These are phyloP conservation scores for Cystobasidium sp. DNA, from an alignment of 1,284 basidiomycete genomes.

Conservation along the genomic window DNA sequence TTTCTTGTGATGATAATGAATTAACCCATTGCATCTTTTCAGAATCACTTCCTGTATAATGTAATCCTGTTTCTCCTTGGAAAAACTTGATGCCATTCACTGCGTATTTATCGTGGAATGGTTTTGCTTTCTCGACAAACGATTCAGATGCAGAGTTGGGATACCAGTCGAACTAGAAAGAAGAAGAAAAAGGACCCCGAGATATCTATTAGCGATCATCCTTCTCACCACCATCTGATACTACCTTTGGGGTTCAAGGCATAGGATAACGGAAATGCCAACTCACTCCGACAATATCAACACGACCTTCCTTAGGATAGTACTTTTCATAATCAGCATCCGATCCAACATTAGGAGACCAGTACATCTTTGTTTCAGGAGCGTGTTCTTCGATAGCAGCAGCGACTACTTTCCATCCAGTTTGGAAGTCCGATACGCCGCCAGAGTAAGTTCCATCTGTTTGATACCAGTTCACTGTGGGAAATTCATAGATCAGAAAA, in stretches of 20 bases:
- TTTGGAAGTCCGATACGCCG: constrained; percentile 55
- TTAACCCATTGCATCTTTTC: constrained; percentile 44
- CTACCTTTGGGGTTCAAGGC: neutral
- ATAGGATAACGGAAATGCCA: neutral
- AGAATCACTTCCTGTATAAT: constrained; percentile 33
- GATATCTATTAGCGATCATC: neutral
- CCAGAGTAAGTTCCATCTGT: constrained; percentile 54
- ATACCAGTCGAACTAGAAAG: constrained; percentile 34
- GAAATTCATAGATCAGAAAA: too few species aligned
- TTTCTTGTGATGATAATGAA: constrained; percentile 16
- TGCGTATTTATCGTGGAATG: constrained; percentile 41
- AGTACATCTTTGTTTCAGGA: constrained; percentile 53
- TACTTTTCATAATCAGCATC: constrained; percentile 52
- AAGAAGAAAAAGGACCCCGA: neutral
- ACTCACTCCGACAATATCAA: constrained; percentile 56
- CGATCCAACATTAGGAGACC: constrained; percentile 52
- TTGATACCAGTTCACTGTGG: constrained; percentile 43
- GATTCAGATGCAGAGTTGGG: constrained; percentile 27
- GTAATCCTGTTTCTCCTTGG: constrained; percentile 42
- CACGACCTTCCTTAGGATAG: constrained; percentile 54
- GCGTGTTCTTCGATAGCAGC: constrained; percentile 53
- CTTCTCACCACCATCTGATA: neutral
- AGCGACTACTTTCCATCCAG: constrained; percentile 56
- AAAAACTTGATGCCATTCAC: constrained; percentile 31
- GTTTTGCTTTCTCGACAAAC: constrained; percentile 37